A percentile compares a stretch with the other conserved stretches of the same genome.
These are phyloP conservation scores for Notholithocarpus densiflorus DNA, from an alignment of 306 rosid genomes.

Conservation along the genomic window DNA sequence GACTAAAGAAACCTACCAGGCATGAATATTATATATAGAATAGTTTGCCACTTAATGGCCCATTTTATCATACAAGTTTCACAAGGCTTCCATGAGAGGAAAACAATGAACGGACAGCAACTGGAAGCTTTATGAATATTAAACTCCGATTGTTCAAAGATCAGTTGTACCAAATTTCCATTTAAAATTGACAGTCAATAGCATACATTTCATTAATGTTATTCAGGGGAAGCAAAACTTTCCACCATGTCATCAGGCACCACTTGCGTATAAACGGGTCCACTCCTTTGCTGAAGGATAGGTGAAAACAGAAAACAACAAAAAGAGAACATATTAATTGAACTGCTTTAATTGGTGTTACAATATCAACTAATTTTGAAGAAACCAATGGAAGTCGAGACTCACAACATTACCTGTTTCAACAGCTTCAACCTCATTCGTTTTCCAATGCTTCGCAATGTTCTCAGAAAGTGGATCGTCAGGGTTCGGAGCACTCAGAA, in stretches of 20 bases:
- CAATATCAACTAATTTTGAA: background rate
- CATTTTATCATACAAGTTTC: slow-evolving; percentile 35
- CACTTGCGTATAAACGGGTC: slow-evolving; percentile 84
- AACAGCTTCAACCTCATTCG: slow-evolving; percentile 88
- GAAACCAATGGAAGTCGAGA: background rate
- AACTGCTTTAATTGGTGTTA: background rate
- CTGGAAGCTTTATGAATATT: slow-evolving; percentile 37
- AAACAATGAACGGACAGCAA: slow-evolving; percentile 36
- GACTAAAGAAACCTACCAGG: background rate
- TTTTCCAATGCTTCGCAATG: slow-evolving; percentile 96
- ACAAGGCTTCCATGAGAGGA: slow-evolving; percentile 33
- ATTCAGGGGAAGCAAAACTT: slow-evolving; percentile 29
- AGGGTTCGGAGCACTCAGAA: slow-evolving; percentile 95
- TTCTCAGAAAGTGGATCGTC: slow-evolving; percentile 98
- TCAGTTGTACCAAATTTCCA: slow-evolving; percentile 48
- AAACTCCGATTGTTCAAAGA: slow-evolving; percentile 43
- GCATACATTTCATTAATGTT: slow-evolving; percentile 54
- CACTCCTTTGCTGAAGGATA: slow-evolving; percentile 76
- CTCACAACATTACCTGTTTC: slow-evolving; percentile 65
- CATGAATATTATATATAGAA: background rate
- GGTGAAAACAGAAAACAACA: background rate
- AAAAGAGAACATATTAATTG: background rate
- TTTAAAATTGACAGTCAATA: slow-evolving; percentile 48
- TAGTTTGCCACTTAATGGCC: slow-evolving; percentile 1
- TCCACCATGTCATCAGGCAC: slow-evolving; percentile 51